These are phyloP conservation scores for Haplosporangium gracile DNA, from an alignment of 192 early-diverging fungal genomes.

Conservation along the genomic window DNA sequence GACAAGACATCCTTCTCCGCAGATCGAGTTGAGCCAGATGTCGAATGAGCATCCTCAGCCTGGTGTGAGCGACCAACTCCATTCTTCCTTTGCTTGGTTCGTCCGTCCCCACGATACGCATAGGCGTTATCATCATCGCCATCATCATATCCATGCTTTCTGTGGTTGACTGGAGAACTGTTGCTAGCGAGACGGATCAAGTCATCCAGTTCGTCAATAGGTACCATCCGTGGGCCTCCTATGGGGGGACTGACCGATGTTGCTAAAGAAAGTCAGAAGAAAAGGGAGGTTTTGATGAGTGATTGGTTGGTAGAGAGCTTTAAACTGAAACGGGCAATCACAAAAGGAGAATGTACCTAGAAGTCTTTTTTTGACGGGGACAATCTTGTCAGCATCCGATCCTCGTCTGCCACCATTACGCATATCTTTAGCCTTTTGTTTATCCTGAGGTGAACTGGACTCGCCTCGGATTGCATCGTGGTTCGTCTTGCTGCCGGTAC, in stretches of 20 bases:
- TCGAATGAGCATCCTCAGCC: not conserved
- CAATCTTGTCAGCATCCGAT: slow-evolving; percentile 24
- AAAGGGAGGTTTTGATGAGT: not conserved
- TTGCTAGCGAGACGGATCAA: not conserved
- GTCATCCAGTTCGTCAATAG: slow-evolving; percentile 33
- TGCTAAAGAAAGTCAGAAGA: not conserved
- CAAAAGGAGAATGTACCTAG: not conserved
- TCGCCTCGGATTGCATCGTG: not conserved
- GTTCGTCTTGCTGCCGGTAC: not conserved
- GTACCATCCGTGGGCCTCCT: slow-evolving; percentile 36
- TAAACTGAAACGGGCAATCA: not conserved
- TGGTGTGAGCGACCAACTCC: not conserved
- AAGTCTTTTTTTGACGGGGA: slow-evolving; percentile 51
- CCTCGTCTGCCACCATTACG: not conserved
- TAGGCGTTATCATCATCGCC: not conserved
- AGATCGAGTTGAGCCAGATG: not conserved
- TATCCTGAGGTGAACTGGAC: not conserved
- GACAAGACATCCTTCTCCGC: not conserved
- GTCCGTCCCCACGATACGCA: not conserved
- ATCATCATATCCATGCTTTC: slow-evolving; percentile 1
- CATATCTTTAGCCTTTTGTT: not conserved
- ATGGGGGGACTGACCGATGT: not conserved
- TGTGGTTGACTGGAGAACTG: not conserved
- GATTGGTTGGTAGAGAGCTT: not conserved
- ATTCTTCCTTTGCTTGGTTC: slow-evolving; percentile 10